phyloP scores from a whole-genome alignment of 176 grass and related monocot species.

The Elaeis guineensis region DNA sequence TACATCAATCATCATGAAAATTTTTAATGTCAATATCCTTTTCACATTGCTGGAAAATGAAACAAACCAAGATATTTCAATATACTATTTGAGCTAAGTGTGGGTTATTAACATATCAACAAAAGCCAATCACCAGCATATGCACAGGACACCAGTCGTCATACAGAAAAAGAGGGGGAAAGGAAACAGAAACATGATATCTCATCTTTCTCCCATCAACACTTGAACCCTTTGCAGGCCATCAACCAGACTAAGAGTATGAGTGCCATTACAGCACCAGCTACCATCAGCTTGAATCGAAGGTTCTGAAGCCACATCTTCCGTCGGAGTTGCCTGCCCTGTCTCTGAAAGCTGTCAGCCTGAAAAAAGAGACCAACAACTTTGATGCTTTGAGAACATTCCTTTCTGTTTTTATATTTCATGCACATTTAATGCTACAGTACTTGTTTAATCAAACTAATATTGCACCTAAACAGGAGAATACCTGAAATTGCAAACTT shows the following conservation, averaged over 20 bases:
- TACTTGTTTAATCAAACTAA: not conserved
- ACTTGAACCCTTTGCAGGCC: conserved; percentile 69
- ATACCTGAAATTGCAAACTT: conserved; percentile 89
- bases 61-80: no score
- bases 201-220: conserved; percentile 8
- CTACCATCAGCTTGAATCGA: conserved; percentile 80
- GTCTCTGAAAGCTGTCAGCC: conserved; percentile 95
- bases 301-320: conserved; percentile 99
- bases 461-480: not conserved
- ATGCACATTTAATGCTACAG: no score
- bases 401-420: no score
- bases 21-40: no score
- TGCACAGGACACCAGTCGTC: no score
- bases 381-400: not conserved
- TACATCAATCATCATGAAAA: no score
- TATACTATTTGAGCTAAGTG: no score
- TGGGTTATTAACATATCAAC: no score
- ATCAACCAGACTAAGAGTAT: conserved; percentile 79
- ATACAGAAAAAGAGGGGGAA: no score
- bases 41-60: no score
- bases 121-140: no score
- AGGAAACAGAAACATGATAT: no score
- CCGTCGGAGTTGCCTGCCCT: conserved; percentile 81
- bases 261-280: conserved; percentile 35
- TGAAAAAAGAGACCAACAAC: conserved; percentile 26